Percentiles rank a stretch among this genome's conserved stretches.
phyloP scores from a whole-genome alignment of 441 rosid genomes.

The Jatropha podagrica region DNA sequence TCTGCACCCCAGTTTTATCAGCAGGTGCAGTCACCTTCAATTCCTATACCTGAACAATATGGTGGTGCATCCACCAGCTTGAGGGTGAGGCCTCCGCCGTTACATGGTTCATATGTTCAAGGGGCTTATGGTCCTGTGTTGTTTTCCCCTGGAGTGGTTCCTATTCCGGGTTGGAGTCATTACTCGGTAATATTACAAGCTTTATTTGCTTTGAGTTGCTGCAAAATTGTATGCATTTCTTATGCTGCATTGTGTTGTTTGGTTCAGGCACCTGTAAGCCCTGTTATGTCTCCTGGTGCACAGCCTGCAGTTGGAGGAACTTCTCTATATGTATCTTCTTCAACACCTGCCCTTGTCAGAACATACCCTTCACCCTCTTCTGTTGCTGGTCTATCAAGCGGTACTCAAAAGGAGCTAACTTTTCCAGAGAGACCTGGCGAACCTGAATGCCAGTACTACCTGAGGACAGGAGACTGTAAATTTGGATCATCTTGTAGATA shows the following conservation, averaged over 20 bases:
- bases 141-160: slow-evolving; percentile 73
- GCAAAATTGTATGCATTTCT: slow-evolving; percentile 19
- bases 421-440: slow-evolving; percentile 94
- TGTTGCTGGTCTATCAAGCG: slow-evolving; percentile 44
- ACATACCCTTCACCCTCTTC: slow-evolving; percentile 57
- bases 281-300: slow-evolving; percentile 83
- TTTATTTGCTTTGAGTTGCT: slow-evolving; percentile 11
- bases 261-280: slow-evolving; percentile 85
- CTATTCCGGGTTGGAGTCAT: slow-evolving; percentile 84
- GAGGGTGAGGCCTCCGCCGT: slow-evolving; percentile 73
- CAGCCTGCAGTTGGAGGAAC: slow-evolving; percentile 83
- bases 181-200: slow-evolving; percentile 61
- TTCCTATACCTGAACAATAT: slow-evolving; percentile 68
- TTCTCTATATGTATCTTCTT: slow-evolving; percentile 76
- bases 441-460: slow-evolving; percentile 80
- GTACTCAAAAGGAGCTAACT: slow-evolving; percentile 53
- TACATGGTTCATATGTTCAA: slow-evolving; percentile 78
- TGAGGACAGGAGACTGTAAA: slow-evolving; percentile 91
- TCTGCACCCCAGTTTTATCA: slow-evolving; percentile 96
- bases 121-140: slow-evolving; percentile 83
- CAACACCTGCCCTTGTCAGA: slow-evolving; percentile 58
- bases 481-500: slow-evolving; percentile 85
- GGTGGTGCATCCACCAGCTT: slow-evolving; percentile 61
- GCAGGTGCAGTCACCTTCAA: slow-evolving; percentile 84
- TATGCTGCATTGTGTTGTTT: slow-evolving; percentile 18